Base-by-base conservation (phyloP, 805 yeast genomes). In the Blastobotrys terrestris region DNA sequence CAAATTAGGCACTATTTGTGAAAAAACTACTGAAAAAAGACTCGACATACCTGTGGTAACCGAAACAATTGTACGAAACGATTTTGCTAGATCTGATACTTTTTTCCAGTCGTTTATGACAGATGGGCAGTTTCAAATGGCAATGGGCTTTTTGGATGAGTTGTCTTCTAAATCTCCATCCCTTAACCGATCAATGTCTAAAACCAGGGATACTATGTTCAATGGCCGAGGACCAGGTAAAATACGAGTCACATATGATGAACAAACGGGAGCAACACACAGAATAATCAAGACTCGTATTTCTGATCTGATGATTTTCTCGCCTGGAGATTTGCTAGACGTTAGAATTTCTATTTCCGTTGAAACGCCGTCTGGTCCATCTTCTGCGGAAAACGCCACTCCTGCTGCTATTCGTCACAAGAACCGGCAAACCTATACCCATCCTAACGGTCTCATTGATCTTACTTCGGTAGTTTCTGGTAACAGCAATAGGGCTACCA, bases 241-340 rank as follows among this genome's bases (percentile, higher is more conserved):
- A 20, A 56, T 63, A 5, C 61, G 72, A 16, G 62, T 67, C 18
- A 55, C 68, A 5, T 56, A 49, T 19, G 65, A 61, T 51, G 67
- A 64, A 39, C 50, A 53, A 5, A 65, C 61, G 42, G 54, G 58
- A 3, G 49, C 61, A 15, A 81, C 82, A 49, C 82, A 81, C 31
- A 84, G 84, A 44, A 85, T 90, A 50, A 82, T 81, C 55, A 90
- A 90, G 63, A 78, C 80, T 59, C 75, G 92, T 51, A 70, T 89
- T n/a, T 79, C 88, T 1, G 89, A 85, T 63, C 67, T 91, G 52
- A 77, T 80, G 61, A 73, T 90, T 18, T 83, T 79, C 62, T 77
- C 85, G 51, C 97, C 97, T 2, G 84, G 86, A 57, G 80, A 86
- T 31, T 75, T 82, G 67, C 84, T 83, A 64, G 97, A 90, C 68